Conservation (phyloP, 768 basidiomycete species). For the Tephrocybe sp. region DNA sequence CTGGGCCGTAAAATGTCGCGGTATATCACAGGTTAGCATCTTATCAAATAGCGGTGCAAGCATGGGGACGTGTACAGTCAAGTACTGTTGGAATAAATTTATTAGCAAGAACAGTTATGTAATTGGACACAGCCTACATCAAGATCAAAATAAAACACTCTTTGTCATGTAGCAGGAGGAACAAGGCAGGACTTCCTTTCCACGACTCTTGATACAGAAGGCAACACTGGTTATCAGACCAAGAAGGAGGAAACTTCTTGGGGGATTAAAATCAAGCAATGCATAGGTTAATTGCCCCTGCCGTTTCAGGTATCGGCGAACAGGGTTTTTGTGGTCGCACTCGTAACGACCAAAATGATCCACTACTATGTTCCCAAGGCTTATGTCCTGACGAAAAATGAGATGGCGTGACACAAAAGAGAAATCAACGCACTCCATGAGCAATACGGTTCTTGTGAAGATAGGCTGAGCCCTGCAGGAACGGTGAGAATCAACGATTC, state of each 20-base stretch:
- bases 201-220: constrained; percentile 7
- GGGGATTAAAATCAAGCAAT: constrained; percentile 22
- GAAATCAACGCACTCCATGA: constrained; percentile 17
- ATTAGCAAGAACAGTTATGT: not conserved
- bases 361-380: no score
- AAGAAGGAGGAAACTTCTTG: constrained; percentile 15
- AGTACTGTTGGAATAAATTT: no score
- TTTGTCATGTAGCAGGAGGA: constrained; percentile 18
- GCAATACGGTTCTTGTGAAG: no score
- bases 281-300: constrained; percentile 17
- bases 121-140: constrained; percentile 9
- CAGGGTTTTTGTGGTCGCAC: no score
- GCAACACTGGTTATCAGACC: constrained; percentile 8
- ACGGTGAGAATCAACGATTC: not conserved
- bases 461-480: not conserved
- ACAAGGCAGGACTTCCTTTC: not conserved
- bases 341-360: no score
- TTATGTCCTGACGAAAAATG: constrained; percentile 15
- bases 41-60: constrained; percentile 10
- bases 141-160: constrained; percentile 24
- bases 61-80: no score
- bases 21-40: constrained; percentile 6
- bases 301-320: no score
- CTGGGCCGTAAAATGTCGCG: constrained; percentile 3
- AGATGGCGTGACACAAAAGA: not conserved